These are phyloP conservation scores for Mesotaenium endlicherianum DNA, from an alignment of 139 green algal genomes.

Conservation along the genomic window DNA sequence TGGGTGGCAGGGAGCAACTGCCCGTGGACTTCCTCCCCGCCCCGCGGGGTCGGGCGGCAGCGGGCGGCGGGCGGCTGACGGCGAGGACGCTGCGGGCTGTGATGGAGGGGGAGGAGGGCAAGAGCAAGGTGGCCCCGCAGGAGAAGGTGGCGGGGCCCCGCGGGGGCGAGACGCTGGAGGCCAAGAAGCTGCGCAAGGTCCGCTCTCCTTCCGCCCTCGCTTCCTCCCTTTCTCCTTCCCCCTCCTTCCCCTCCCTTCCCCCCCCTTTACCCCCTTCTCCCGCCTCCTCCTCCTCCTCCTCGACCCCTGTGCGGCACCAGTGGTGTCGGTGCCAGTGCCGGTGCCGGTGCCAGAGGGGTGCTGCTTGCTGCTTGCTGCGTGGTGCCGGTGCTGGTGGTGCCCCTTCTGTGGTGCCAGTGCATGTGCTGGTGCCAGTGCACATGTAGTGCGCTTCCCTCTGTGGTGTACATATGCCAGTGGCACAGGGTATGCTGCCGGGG, in stretches of 20 bases:
- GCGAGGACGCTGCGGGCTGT: too few species aligned
- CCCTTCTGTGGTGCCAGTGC: background rate
- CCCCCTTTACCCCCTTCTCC: conserved; percentile 1
- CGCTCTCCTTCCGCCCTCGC: background rate
- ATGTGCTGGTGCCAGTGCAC: background rate
- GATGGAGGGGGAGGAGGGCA: background rate
- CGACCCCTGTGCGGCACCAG: too few species aligned
- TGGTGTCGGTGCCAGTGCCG: too few species aligned
- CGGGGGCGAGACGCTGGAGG: background rate
- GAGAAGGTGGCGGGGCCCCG: background rate
- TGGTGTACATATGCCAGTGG: too few species aligned
- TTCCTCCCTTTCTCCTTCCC: background rate
- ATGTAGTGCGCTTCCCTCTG: background rate
- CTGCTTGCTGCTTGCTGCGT: background rate
- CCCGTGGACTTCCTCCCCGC: conserved; percentile 41
- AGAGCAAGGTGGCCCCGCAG: background rate
- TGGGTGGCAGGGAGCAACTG: conserved; percentile 24
- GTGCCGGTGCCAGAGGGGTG: too few species aligned
- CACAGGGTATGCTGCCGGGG: too few species aligned
- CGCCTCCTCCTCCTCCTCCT: background rate
- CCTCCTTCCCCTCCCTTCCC: conserved; percentile 1
- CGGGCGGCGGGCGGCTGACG: too few species aligned
- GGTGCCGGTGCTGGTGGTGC: background rate
- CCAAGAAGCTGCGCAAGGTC: conserved; percentile 6
- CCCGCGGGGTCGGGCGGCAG: background rate